These are phyloP conservation scores for Trichoderma sp. DNA, from an alignment of 2,329 filamentous ascomycete species.

Conservation along the genomic window DNA sequence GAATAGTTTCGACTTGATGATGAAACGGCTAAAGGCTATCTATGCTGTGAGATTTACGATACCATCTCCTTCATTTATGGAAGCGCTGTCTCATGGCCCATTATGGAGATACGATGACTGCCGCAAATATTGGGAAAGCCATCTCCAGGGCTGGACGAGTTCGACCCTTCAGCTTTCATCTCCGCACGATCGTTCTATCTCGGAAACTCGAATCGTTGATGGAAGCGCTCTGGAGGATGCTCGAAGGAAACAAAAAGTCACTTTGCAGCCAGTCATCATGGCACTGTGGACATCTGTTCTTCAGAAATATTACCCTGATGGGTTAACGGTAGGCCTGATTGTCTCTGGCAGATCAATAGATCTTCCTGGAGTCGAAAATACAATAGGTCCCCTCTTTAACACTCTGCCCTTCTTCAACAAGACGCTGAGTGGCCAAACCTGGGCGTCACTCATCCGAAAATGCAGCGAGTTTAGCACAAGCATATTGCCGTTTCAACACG, in stretches of 20 bases:
- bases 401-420: constrained; percentile 72
- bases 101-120: constrained; percentile 48
- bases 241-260: constrained; percentile 65
- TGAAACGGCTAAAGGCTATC: constrained; percentile 52
- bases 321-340: constrained; percentile 69
- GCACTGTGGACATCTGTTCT: constrained; percentile 71
- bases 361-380: constrained; percentile 62
- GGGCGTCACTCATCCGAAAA: constrained; percentile 58
- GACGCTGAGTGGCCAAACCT: constrained; percentile 49
- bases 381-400: constrained; percentile 87
- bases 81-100: constrained; percentile 70
- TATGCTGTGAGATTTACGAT: constrained; percentile 27
- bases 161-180: constrained; percentile 24
- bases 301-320: constrained; percentile 47
- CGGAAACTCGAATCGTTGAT: constrained; percentile 32
- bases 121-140: constrained; percentile 66
- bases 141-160: constrained; percentile 45
- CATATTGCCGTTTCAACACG: constrained; percentile 69
- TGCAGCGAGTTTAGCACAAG: constrained; percentile 73
- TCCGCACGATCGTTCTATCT: neutral
- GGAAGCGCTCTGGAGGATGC: constrained; percentile 51
- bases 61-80: constrained; percentile 60
- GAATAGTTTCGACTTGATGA: constrained; percentile 69
- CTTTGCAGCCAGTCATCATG: constrained; percentile 77
- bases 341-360: constrained; percentile 76